Conservation (phyloP, 441 rosid species). For the Populus hybrid region DNA sequence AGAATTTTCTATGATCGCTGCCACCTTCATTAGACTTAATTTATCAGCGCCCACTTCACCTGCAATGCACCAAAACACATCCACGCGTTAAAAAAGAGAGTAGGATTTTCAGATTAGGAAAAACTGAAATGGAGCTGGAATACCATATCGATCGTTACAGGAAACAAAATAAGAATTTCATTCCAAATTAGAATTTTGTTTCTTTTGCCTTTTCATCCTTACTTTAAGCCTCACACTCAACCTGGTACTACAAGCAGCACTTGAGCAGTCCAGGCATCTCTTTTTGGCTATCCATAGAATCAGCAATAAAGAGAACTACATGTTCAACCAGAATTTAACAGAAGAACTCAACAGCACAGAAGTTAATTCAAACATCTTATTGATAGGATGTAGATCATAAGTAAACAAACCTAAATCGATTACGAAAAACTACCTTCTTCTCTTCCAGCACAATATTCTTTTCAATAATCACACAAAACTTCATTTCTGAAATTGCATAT, state of each 20-base stretch:
- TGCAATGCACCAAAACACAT: constrained; percentile 20
- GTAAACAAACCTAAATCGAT: not conserved
- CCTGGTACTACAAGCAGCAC: not conserved
- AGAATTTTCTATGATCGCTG: constrained; percentile 50
- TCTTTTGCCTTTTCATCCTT: not conserved
- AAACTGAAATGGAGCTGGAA: too few species aligned
- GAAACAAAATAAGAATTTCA: not conserved
- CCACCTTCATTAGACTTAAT: constrained; percentile 54
- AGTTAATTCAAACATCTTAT: not conserved
- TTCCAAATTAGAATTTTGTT: too few species aligned
- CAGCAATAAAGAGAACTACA: not conserved
- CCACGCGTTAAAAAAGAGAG: not conserved
- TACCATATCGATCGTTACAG: not conserved
- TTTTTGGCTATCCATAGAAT: too few species aligned
- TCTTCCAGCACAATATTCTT: not conserved
- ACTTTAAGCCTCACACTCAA: not conserved
- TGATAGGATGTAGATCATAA: too few species aligned
- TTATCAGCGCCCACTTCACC: constrained; percentile 40
- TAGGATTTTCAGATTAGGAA: not conserved
- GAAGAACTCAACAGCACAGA: not conserved
- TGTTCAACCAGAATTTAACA: not conserved
- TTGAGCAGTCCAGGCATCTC: too few species aligned
- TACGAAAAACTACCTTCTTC: not conserved
- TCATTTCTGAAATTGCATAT: not conserved
- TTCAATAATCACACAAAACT: not conserved